Conservation (phyloP, 2,329 filamentous ascomycete species). For the Dactylellina haptotyla region DNA sequence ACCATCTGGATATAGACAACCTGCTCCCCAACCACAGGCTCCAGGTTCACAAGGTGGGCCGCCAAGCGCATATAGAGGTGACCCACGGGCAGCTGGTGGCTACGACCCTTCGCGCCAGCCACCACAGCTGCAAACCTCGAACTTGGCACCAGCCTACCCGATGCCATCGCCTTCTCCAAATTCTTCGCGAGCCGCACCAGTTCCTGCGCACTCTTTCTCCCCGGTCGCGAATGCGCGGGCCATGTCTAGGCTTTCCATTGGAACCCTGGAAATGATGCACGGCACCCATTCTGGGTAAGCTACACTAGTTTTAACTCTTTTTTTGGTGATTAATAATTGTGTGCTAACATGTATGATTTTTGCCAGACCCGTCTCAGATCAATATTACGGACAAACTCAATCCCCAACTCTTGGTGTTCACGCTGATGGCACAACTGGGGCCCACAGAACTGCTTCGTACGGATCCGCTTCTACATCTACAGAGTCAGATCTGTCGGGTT, state of each 20-base stretch:
- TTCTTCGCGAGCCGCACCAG: conserved; percentile 36
- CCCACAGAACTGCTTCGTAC: conserved; percentile 33
- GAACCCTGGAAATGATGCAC: conserved; percentile 53
- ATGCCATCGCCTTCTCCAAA: conserved; percentile 39
- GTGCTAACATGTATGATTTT: conserved; percentile 23
- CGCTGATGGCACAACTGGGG: background rate
- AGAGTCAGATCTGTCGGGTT: conserved; percentile 30
- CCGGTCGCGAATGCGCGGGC: conserved; percentile 42
- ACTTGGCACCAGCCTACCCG: conserved; percentile 27
- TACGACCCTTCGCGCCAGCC: conserved; percentile 48
- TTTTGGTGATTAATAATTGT: background rate
- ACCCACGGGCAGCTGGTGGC: conserved; percentile 43
- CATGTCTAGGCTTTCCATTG: conserved; percentile 49
- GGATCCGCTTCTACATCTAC: conserved; percentile 31
- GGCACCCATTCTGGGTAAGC: conserved; percentile 32
- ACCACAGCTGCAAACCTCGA: conserved; percentile 41
- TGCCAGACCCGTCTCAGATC: conserved; percentile 23
- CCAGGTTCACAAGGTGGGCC: conserved; percentile 14
- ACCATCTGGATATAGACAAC: conserved; percentile 24
- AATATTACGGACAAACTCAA: conserved; percentile 37
- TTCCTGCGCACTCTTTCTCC: conserved; percentile 51
- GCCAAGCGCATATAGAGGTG: conserved; percentile 33
- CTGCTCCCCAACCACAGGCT: conserved; percentile 6
- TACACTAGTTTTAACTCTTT: background rate
- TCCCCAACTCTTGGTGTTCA: conserved; percentile 41